Conservation (phyloP, 1,284 basidiomycete species). For the Sphaerobolus stellatus region DNA sequence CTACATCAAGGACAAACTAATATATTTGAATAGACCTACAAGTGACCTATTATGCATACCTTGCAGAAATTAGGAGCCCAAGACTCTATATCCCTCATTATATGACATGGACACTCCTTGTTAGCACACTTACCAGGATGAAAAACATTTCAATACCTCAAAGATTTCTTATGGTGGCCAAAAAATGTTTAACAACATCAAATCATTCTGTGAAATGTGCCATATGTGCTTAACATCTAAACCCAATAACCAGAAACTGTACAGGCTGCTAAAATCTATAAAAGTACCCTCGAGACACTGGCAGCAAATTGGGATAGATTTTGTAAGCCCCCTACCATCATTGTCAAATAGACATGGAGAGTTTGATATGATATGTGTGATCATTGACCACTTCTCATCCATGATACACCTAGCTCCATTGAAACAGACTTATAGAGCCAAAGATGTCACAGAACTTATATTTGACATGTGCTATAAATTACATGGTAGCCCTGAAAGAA, state of each 20-base stretch:
- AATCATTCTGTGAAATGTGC: slow-evolving; percentile 30
- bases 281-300: slow-evolving; percentile 33
- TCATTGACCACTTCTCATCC: slow-evolving; percentile 36
- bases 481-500: slow-evolving; percentile 38
- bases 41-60: slow-evolving; percentile 36
- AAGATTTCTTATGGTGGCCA: slow-evolving; percentile 38
- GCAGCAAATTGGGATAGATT: slow-evolving; percentile 43
- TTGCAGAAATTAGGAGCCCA: slow-evolving; percentile 16
- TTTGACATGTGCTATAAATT: slow-evolving; percentile 38
- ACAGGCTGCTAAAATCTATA: slow-evolving; percentile 34
- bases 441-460: slow-evolving; percentile 41
- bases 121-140: slow-evolving; percentile 32
- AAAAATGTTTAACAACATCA: slow-evolving; percentile 25
- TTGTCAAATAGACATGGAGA: slow-evolving; percentile 30
- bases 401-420: slow-evolving; percentile 38
- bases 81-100: slow-evolving; percentile 30
- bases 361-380: slow-evolving; percentile 38
- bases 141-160: slow-evolving; percentile 32
- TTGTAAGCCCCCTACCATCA: slow-evolving; percentile 40
- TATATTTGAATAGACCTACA: slow-evolving; percentile 23
- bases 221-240: slow-evolving; percentile 29
- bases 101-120: slow-evolving; percentile 32
- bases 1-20: slow-evolving; percentile 19
- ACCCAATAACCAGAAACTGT: slow-evolving; percentile 30
- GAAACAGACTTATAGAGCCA: slow-evolving; percentile 29